phyloP scores from a whole-genome alignment of 441 rosid species.

The Pelargonium australe region DNA sequence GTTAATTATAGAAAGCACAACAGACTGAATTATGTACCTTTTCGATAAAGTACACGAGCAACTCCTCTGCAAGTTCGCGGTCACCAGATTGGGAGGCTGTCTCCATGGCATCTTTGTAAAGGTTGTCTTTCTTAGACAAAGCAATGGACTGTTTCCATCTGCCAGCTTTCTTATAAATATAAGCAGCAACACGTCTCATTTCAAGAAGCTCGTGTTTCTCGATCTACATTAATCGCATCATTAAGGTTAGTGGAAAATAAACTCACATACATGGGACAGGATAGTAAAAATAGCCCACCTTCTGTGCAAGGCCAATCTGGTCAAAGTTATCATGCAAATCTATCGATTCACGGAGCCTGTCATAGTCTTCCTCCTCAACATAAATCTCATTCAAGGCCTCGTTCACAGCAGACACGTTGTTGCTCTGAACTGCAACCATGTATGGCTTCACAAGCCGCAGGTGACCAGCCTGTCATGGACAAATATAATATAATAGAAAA shows the following conservation, averaged over 20 bases:
- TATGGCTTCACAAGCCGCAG: constrained; percentile 26
- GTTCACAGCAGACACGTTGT: constrained; percentile 40
- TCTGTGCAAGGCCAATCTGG: constrained; percentile 27
- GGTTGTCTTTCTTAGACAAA: constrained; percentile 89
- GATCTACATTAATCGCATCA: constrained; percentile 37
- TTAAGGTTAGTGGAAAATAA: not conserved
- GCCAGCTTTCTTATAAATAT: constrained; percentile 96
- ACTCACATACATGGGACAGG: not conserved
- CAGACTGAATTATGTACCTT: constrained; percentile 40
- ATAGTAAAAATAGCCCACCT: constrained; percentile 10
- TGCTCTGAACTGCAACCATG: constrained; percentile 51
- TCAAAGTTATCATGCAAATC: constrained; percentile 32
- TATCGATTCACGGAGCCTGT: constrained; percentile 78
- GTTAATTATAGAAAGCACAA: not conserved
- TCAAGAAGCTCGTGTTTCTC: constrained; percentile 99
- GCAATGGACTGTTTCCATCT: constrained; percentile 99
- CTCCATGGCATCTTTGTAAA: constrained; percentile 97
- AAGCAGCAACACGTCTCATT: constrained; percentile 99
- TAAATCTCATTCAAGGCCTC: constrained; percentile 8
- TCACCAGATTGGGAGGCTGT: constrained; percentile 98
- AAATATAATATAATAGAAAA: not conserved
- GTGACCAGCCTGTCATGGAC: constrained; percentile 20
- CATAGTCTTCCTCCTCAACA: constrained; percentile 89
- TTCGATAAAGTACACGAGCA: constrained; percentile 92
- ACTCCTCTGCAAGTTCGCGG: constrained; percentile 95